Evolutionary conservation across 192 early-diverging fungal species (phyloP), one percentile per base, ranked within the genome.

Genomic region (Chytriomyces sp.): DNA sequence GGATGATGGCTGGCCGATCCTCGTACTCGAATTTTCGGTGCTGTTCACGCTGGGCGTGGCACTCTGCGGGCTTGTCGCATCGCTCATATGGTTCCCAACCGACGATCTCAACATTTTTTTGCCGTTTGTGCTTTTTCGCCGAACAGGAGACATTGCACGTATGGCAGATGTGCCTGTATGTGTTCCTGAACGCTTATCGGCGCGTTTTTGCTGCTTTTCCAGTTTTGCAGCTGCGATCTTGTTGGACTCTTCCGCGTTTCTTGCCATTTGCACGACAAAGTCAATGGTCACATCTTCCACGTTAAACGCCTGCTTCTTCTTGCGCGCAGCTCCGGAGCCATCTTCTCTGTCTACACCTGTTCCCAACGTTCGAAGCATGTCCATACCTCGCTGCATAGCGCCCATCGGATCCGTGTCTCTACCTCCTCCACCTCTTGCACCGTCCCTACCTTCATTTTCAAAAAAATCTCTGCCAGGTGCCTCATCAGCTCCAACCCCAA

Each of bases 201-300:
- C 35, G 57, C 57, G 57, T 28, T 60, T 50, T 18, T 57, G 23
- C 50, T 28, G 9, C 13, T 57, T 57, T n/a, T 11, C 50, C 10
- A 10, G 49, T 9, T 57, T 57, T 23, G 49, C n/a, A 2, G 47
- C 69, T 6, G 35, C 28, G 7, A 50, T 50, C 9, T 53, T 20
- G 26, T 59, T 47, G 7, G 16, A 16, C 45, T 71, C 69, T 44
- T 71, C 69, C 47, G 57, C 50, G 7, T 8, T 48, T 57, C 57
- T 71, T 48, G 69, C 69, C 10, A 71, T 23, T 7, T 53, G 23
- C 18, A 71, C 23, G 35, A 20, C 20, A 18, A 50, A 26, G 18
- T 26, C 50, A 50, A 71, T 71, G 13, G 23, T 48, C 23, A 71
- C 10, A 20, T 71, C 69, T 48, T 71, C 69, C 50, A 18, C 50